Evolutionary conservation across 108 stramenopile genomes (phyloP).

Genomic region (Skeletonema potamos): DNA sequence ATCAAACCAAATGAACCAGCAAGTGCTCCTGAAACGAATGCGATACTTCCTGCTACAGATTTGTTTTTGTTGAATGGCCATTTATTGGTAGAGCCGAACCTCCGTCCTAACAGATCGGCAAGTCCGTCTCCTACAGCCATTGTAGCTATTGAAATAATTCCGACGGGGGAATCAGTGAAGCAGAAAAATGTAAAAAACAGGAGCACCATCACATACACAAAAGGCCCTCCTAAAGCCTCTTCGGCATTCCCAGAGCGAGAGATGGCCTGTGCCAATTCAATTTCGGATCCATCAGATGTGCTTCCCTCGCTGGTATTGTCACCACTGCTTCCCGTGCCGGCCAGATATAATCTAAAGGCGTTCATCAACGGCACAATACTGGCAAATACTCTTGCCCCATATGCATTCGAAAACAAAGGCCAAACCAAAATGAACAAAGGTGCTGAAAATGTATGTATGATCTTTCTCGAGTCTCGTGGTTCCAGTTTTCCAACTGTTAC

Average conservation of each 20-base stretch:
- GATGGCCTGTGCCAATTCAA: constrained; percentile 63
- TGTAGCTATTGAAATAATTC: constrained; percentile 61
- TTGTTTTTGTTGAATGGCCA: constrained; percentile 66
- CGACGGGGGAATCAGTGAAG: constrained; percentile 59
- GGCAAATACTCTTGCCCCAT: constrained; percentile 68
- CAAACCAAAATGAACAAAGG: constrained; percentile 71
- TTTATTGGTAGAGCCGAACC: constrained; percentile 61
- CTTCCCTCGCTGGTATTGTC: not conserved
- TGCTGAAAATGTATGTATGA: constrained; percentile 74
- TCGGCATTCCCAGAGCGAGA: constrained; percentile 65
- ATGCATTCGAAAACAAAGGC: constrained; percentile 72
- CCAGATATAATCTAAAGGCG: constrained; percentile 54
- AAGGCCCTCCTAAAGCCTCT: constrained; percentile 82
- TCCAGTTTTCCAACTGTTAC: constrained; percentile 42
- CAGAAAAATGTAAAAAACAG: constrained; percentile 56
- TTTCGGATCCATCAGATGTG: constrained; percentile 37
- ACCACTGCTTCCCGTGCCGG: constrained; percentile 38
- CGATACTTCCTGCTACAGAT: constrained; percentile 67
- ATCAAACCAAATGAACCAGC: constrained; percentile 49
- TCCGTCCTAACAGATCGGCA: constrained; percentile 78
- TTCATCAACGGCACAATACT: constrained; percentile 59
- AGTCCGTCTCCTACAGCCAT: constrained; percentile 87
- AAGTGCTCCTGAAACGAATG: constrained; percentile 56
- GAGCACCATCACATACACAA: constrained; percentile 70
- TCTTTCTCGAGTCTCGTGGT: constrained; percentile 66